Evolutionary conservation across 2,329 filamentous ascomycete species (phyloP).

Genomic region (Fusarium coicis): DNA sequence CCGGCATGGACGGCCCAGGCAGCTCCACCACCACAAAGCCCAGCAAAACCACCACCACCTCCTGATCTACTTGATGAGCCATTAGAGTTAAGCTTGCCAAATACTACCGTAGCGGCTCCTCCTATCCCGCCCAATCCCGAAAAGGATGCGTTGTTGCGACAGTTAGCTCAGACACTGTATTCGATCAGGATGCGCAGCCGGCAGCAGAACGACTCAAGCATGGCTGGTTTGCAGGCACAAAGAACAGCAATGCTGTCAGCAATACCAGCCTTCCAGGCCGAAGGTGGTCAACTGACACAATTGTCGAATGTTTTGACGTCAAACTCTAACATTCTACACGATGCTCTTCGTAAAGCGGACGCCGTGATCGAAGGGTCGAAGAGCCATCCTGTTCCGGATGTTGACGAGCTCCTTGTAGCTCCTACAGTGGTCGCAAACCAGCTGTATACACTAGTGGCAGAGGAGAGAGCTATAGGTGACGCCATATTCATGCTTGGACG

Average conservation of each 20-base stretch:
- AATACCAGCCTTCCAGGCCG: constrained; percentile 75
- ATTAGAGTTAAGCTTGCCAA: constrained; percentile 61
- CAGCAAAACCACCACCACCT: constrained; percentile 50
- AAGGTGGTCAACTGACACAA: constrained; percentile 76
- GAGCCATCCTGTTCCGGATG: constrained; percentile 74
- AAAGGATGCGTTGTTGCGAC: constrained; percentile 85
- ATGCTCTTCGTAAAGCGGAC: constrained; percentile 82
- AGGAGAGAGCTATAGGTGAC: constrained; percentile 87
- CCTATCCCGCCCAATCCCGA: constrained; percentile 96
- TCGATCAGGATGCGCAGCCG: constrained; percentile 75
- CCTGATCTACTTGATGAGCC: constrained; percentile 68
- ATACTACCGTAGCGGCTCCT: constrained; percentile 71
- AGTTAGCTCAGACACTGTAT: constrained; percentile 77
- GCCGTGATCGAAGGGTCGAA: constrained; percentile 78
- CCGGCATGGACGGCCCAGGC: constrained; percentile 40
- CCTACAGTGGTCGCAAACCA: constrained; percentile 94
- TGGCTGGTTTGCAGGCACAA: constrained; percentile 82
- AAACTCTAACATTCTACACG: constrained; percentile 83
- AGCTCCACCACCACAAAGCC: constrained; percentile 36
- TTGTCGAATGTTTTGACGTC: constrained; percentile 76
- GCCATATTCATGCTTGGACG: constrained; percentile 84
- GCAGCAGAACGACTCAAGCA: constrained; percentile 76
- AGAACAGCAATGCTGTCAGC: constrained; percentile 79
- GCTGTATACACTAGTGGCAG: constrained; percentile 87
- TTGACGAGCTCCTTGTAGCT: constrained; percentile 93